phyloP scores from a whole-genome alignment of 2,329 filamentous ascomycete species.

The Neospermospora avenae region DNA sequence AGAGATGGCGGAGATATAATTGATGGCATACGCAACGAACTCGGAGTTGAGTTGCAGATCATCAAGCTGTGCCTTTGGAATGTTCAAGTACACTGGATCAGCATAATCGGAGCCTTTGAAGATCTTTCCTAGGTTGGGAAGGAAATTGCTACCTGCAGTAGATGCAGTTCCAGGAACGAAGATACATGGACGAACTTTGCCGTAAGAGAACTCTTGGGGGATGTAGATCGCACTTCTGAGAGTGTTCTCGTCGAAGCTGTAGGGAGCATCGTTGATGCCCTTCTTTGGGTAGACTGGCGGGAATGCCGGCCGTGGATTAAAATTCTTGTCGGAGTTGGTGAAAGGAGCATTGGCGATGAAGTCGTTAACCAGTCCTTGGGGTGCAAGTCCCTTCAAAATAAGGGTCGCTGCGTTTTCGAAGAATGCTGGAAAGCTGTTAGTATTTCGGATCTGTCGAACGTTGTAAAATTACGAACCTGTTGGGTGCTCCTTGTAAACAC shows the following conservation, averaged over 20 bases:
- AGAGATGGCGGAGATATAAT: background rate
- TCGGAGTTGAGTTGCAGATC: background rate
- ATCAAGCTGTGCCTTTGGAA: background rate
- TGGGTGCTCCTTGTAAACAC: no score
- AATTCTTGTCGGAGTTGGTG: no score
- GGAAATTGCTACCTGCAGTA: background rate
- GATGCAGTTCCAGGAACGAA: background rate
- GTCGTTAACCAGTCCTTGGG: no score
- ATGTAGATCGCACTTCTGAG: background rate
- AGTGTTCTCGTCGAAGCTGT: background rate
- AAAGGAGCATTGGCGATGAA: no score
- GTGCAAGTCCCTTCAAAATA: no score
- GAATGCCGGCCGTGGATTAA: no score
- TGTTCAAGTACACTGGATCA: background rate
- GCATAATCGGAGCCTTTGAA: background rate
- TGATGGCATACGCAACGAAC: conserved; percentile 3
- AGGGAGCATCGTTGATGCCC: background rate
- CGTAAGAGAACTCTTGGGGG: background rate
- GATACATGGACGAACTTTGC: background rate
- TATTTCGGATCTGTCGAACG: no score
- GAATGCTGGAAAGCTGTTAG: no score
- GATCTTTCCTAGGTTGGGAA: background rate
- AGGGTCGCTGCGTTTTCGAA: no score
- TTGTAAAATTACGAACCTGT: no score
- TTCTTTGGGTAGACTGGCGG: background rate